Base-by-base conservation (phyloP, 345 rosid genomes). In the Syzygium jambos region DNA sequence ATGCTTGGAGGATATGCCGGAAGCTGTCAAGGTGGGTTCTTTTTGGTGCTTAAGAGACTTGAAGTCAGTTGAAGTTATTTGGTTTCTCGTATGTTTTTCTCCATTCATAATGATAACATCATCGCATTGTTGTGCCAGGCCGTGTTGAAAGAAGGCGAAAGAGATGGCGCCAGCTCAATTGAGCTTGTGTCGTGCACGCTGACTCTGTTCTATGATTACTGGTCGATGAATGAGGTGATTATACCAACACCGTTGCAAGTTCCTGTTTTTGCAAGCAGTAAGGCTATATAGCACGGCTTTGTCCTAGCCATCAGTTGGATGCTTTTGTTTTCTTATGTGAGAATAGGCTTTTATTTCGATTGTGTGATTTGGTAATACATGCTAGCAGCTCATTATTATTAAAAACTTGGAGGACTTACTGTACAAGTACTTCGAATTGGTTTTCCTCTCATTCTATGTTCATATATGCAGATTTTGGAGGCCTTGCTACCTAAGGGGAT, bases 161-260 rank as follows among this genome's bases (percentile, higher is more conserved):
- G 78, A 80, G 92, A 89, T 16, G 87, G 90, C 87, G 52, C 89
- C 78, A 38, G 86, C 59, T 92, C 91, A 30, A 86, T 95, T 51
- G 98, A 96, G 93, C 94, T 97, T 17, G 95, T 95, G 16, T 93
- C 90, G 84, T 97, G 98, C 91, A 93, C 91, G 90, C 92, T 96
- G 89, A 97, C 94, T 63, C 85, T 97, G 92, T 95, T 93, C 88
- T 97, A 97, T 93, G 95, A 93, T 80, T 96, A 96, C 88, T 97
- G 98, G 98, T 95, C 90, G 87, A 95, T 94, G 98, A 93, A 94
- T 91, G 98, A 97, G 98, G 99, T 97, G 93, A 86, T 86, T 61
- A 19, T 17, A 54, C 29, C 21, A 29, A 53, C 80, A 29, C 43
- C 22, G 17, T 16, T 41, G 52, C 63, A 65, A 54, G 43, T 86